These are phyloP conservation scores for Beauveria pseudobassiana DNA, from an alignment of 2,329 filamentous ascomycete species.

Conservation along the genomic window DNA sequence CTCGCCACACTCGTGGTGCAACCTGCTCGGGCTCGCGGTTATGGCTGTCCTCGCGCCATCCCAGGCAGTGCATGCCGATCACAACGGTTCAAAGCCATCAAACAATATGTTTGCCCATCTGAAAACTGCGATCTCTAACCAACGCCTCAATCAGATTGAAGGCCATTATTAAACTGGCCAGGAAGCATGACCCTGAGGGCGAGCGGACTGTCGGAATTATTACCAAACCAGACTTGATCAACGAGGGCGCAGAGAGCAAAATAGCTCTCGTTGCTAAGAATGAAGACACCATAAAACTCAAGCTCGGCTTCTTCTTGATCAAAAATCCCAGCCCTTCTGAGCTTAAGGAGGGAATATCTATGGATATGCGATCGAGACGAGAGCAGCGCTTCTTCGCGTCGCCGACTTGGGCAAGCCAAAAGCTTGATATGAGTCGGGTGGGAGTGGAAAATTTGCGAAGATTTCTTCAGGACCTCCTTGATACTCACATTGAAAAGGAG, in stretches of 20 bases:
- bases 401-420: conserved; percentile 24
- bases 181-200: conserved; percentile 24
- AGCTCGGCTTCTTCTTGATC: conserved; percentile 27
- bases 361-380: conserved; percentile 24
- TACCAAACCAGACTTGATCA: conserved; percentile 33
- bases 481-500: conserved; percentile 22
- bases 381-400: conserved; percentile 36
- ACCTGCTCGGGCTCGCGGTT: not conserved
- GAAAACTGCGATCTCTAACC: conserved; percentile 19
- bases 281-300: conserved; percentile 34
- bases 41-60: not conserved
- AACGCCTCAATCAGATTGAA: conserved; percentile 24
- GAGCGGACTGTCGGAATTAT: conserved; percentile 35
- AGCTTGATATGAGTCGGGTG: conserved; percentile 16
- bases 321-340: conserved; percentile 29
- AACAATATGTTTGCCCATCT: not conserved
- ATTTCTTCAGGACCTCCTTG: conserved; percentile 20
- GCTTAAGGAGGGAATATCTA: conserved; percentile 25
- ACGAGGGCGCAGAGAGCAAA: conserved; percentile 15
- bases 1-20: not conserved
- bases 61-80: not conserved
- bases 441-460: conserved; percentile 15
- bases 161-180: conserved; percentile 14
- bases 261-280: conserved; percentile 23
- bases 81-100: not conserved